phyloP scores from a whole-genome alignment of 192 early-diverging fungal genomes.

The Endogone sp. region DNA sequence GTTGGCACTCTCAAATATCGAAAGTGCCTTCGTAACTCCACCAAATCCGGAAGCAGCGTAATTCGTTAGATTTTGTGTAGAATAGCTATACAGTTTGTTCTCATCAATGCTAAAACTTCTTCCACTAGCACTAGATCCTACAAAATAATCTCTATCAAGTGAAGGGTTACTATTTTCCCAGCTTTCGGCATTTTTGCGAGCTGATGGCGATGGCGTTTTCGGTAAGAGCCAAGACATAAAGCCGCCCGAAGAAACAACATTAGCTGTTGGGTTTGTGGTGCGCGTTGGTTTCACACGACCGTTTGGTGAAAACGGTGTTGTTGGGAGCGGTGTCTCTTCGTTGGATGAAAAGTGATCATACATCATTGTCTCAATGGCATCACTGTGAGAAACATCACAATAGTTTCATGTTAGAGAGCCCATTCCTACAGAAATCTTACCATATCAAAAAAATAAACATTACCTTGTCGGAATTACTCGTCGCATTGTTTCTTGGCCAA shows the following conservation, averaged over 20 bases:
- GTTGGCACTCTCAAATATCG: background rate
- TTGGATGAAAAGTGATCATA: constrained; percentile 41
- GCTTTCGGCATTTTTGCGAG: background rate
- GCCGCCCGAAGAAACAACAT: background rate
- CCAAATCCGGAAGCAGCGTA: background rate
- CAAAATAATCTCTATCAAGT: background rate
- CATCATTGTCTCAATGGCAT: constrained; percentile 49
- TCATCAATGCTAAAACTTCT: constrained; percentile 6
- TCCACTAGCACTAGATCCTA: background rate
- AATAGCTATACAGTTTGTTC: constrained; percentile 21
- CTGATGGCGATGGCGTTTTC: background rate
- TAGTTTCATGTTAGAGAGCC: background rate
- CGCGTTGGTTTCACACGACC: constrained; percentile 9
- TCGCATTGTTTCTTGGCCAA: constrained; percentile 49
- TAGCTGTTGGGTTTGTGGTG: background rate
- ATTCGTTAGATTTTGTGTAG: constrained; percentile 18
- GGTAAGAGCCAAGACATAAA: constrained; percentile 2
- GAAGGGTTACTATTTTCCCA: background rate
- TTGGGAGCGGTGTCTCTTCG: constrained; percentile 21
- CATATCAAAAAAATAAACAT: constrained; percentile 3
- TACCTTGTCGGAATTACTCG: constrained; percentile 49
- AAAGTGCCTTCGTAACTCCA: background rate
- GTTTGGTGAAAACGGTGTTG: constrained; percentile 11
- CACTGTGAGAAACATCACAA: constrained; percentile 20
- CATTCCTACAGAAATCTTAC: background rate